A percentile compares a stretch with the other conserved stretches of the same genome.
Conservation (phyloP, 495 filamentous ascomycete genomes). For the Tuber microsphaerosporum region DNA sequence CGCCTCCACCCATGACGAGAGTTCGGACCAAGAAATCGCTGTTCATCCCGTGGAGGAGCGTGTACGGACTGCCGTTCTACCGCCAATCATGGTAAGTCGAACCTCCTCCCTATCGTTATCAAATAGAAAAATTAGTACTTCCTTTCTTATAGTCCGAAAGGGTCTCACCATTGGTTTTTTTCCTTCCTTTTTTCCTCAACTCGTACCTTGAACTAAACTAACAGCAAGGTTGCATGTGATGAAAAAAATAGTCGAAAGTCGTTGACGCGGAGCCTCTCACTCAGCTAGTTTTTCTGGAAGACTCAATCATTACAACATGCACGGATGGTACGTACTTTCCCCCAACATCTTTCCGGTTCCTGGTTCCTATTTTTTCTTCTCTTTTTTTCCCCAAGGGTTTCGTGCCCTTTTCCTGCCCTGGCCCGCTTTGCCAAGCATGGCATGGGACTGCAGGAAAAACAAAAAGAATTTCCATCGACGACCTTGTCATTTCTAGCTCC, state of each 20-base stretch:
- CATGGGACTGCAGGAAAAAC: conserved; percentile 1
- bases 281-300: conserved; percentile 85
- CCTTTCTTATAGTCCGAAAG: neutral
- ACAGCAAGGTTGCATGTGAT: conserved; percentile 15
- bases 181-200: neutral
- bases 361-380: neutral
- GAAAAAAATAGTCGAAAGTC: conserved; percentile 59
- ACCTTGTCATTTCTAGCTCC: neutral
- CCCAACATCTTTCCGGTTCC: conserved; percentile 17
- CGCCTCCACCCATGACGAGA: conserved; percentile 48
- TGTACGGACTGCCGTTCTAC: conserved; percentile 71
- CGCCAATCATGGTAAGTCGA: conserved; percentile 75
- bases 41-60: conserved; percentile 75
- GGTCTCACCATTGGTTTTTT: neutral
- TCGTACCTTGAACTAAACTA: conserved; percentile 11
- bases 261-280: conserved; percentile 79
- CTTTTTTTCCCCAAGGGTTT: neutral
- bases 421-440: neutral
- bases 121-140: conserved; percentile 10
- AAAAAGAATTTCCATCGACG: neutral
- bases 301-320: conserved; percentile 86
- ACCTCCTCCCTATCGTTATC: conserved; percentile 29
- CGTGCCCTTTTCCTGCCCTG: neutral
- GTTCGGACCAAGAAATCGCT: conserved; percentile 45
- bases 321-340: conserved; percentile 57